Evolutionary conservation across 805 yeast species (phyloP), one percentile per base, ranked within the genome.

Genomic region (Yamadazyma phyllophila): DNA sequence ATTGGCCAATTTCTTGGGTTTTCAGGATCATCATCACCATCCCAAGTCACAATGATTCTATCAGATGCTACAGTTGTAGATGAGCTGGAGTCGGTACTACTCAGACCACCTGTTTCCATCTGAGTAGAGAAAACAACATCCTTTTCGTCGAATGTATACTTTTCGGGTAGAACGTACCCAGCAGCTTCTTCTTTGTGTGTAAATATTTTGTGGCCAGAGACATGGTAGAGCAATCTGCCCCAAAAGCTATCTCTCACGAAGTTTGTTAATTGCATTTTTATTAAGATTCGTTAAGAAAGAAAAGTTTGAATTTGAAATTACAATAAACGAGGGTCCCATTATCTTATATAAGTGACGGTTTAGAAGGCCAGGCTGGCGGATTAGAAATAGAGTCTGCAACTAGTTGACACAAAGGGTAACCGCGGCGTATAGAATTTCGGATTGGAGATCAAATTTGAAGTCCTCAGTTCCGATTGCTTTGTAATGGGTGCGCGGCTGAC

Each of bases 1-100:
- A 56, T 24, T 0, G 81, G 66, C 88, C 88, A 82, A 55, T 80
- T 80, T 15, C 63, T 56, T 1, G 88, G 88, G 50, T 77, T 64
- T 46, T 76, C 81, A 1, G 81, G 77, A 54, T 80, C 85, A 41
- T 73, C 74, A 4, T 66, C 73, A 12, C 69, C 69, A 37, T 69
- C 73, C 70, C 68, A 67, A 16, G 44, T 41, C 5, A 41, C 38
- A 2, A 41, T 2, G 9, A 41, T 41, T 32, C 30, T 39, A 16
- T 36, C 16, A 12, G 40, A 37, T 26, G 31, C 39, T 12, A n/a
- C 20, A 11, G 39, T 26, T 26, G 3, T 31, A 26, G 39, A 12
- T n/a, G 39, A 36, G 10, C 30, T 14, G 7, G 31, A 15, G 2
- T 36, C 36, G 9, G 36, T n/a, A 15, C 36, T 15, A 20, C 12